phyloP scores from a whole-genome alignment of 2,329 filamentous ascomycete species.

The Grosmannia serpens region DNA sequence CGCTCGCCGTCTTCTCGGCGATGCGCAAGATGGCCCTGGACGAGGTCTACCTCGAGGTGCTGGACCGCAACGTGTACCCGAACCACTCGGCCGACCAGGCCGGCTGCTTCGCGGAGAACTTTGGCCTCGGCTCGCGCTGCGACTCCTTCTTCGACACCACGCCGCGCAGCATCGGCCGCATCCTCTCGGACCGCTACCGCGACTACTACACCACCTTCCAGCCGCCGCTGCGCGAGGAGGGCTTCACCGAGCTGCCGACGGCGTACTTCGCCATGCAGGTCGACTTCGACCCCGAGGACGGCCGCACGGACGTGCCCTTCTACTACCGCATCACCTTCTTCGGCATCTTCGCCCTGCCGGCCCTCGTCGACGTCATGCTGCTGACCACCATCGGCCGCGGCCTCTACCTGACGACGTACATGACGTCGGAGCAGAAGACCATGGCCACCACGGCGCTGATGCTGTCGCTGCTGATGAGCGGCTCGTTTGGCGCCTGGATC shows the following conservation, averaged over 20 bases:
- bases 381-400: constrained; percentile 41
- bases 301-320: constrained; percentile 28
- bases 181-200: constrained; percentile 14
- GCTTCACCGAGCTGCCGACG: constrained; percentile 35
- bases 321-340: constrained; percentile 41
- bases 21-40: constrained; percentile 39
- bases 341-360: constrained; percentile 41
- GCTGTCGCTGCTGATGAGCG: constrained; percentile 40
- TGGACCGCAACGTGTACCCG: constrained; percentile 42
- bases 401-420: constrained; percentile 39
- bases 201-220: constrained; percentile 11
- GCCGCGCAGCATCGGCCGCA: constrained; percentile 27
- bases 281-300: constrained; percentile 36
- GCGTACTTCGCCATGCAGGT: constrained; percentile 40
- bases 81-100: constrained; percentile 44
- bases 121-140: constrained; percentile 44
- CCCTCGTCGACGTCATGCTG: constrained; percentile 42
- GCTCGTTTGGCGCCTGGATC: constrained; percentile 45
- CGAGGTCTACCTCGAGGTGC: constrained; percentile 44
- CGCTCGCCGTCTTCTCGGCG: constrained; percentile 40
- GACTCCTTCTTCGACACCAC: constrained; percentile 43
- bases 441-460: constrained; percentile 41
- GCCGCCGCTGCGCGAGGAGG: constrained; percentile 20
- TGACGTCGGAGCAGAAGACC: constrained; percentile 30
- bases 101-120: constrained; percentile 44